These are phyloP conservation scores for Rhodotorula sp. DNA, from an alignment of 1,284 basidiomycete genomes.

Conservation along the genomic window DNA sequence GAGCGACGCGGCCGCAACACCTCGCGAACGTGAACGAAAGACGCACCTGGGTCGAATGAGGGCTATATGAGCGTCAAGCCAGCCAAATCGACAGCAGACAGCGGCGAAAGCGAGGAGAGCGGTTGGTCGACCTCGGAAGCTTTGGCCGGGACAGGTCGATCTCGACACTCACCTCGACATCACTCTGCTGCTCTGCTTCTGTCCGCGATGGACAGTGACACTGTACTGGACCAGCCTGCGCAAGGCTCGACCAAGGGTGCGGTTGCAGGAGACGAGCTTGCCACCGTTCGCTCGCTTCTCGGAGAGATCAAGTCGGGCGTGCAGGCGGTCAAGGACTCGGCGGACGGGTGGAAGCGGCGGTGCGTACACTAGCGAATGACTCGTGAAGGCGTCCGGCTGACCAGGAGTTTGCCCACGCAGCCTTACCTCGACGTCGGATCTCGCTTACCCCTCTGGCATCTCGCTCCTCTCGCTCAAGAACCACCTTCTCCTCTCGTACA, in stretches of 20 bases:
- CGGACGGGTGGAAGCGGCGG: conserved; percentile 14
- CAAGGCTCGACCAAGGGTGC: not conserved
- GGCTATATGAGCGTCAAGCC: too few species aligned
- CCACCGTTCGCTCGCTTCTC: conserved; percentile 21
- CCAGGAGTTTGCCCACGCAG: not conserved
- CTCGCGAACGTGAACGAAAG: not conserved
- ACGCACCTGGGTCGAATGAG: too few species aligned
- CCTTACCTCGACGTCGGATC: conserved; percentile 21
- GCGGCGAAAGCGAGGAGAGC: not conserved
- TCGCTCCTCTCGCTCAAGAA: conserved; percentile 88
- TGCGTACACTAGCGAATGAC: not conserved
- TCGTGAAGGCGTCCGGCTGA: not conserved
- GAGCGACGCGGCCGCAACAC: not conserved
- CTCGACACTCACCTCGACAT: not conserved
- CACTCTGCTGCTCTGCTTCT: not conserved
- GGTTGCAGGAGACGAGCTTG: not conserved
- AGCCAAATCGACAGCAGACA: too few species aligned
- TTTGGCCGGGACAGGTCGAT: not conserved
- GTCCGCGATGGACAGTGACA: not conserved
- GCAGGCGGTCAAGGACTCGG: conserved; percentile 10
- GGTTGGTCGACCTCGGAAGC: not conserved
- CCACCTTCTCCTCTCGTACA: conserved; percentile 77
- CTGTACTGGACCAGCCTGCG: not conserved
- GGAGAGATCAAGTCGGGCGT: conserved; percentile 14
- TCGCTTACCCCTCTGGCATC: conserved; percentile 65